phyloP scores from a whole-genome alignment of 306 rosid genomes.

The Prosopis cineraria region DNA sequence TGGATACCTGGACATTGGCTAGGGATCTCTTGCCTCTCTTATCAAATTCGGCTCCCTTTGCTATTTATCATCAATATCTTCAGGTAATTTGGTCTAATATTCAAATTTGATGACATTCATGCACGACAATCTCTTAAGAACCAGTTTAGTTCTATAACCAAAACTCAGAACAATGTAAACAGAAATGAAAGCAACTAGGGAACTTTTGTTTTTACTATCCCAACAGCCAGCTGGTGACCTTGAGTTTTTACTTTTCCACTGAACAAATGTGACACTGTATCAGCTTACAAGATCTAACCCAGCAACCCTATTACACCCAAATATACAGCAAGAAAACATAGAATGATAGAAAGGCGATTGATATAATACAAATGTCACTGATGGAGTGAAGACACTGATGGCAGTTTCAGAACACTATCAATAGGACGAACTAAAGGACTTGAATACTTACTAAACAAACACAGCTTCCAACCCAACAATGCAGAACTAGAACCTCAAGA shows the following conservation, averaged over 20 bases:
- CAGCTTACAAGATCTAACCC: background rate
- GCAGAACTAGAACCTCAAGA: background rate
- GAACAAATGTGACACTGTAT: background rate
- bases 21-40: slow-evolving; percentile 72
- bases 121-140: background rate
- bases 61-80: slow-evolving; percentile 89
- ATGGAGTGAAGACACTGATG: too few species aligned
- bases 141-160: background rate
- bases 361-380: too few species aligned
- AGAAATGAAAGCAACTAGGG: background rate
- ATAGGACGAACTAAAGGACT: too few species aligned
- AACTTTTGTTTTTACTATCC: too few species aligned
- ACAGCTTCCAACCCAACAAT: too few species aligned
- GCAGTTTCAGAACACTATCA: too few species aligned
- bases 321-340: background rate
- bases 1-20: slow-evolving; percentile 70
- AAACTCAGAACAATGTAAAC: background rate
- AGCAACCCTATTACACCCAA: background rate
- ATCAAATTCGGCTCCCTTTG: slow-evolving; percentile 93
- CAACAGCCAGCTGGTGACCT: background rate
- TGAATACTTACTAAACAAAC: too few species aligned
- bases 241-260: background rate
- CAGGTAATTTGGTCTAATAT: slow-evolving; percentile 59
- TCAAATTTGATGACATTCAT: slow-evolving; percentile 2
- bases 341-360: too few species aligned